Base-by-base conservation (phyloP, 75 land plant genomes). In the Sequoia sempervirens region DNA sequence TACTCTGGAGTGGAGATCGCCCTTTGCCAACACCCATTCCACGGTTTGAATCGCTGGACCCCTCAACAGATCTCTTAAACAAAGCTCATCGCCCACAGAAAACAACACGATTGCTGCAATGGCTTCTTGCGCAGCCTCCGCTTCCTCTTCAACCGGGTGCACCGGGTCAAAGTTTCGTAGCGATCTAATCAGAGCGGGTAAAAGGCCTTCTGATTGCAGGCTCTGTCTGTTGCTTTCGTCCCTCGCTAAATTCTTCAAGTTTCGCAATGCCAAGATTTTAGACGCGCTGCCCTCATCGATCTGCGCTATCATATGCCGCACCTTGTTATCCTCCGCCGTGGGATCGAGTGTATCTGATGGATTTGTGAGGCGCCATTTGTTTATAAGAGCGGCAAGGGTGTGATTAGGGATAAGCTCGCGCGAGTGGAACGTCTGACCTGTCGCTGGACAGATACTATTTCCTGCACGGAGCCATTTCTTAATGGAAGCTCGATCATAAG, bases 401-500 rank as follows among this genome's bases (percentile, higher is more conserved):
- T 87, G 92, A 70, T 93, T 93, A 47, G 95, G 93, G 26, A 87
- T 86, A 41, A 84, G 81, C 11, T 91, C 91, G 32, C 80, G 37
- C 10, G 72, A 54, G 45, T 80, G 75, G 56, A 85, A 73, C 32
- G 45, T 5, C 88, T 89, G 91, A 83, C 84, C 89, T 15, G 95
- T 93, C 0, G 81, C 83, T 7, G 92, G 94, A 53, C 94, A 92
- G 7, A 87, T 86, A 47, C 91, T 86, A 41, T 75, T 88, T 15
- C 87, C 79, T 0, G 18, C 2, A 23, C 23, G n/a, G 1, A 91
- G 78, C 95, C 95, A 93, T 72, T 32, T 84, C 76, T 89, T 90
- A 45, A 93, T 93, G 89, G 82, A 86, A 20, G 80, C 52, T 8
- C 94, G 86, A 40, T 93, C 94, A 34, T 91, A 93, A 0, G 89